Conservation (phyloP, 192 early-diverging fungal species). For the Cetraspora pellucida region DNA sequence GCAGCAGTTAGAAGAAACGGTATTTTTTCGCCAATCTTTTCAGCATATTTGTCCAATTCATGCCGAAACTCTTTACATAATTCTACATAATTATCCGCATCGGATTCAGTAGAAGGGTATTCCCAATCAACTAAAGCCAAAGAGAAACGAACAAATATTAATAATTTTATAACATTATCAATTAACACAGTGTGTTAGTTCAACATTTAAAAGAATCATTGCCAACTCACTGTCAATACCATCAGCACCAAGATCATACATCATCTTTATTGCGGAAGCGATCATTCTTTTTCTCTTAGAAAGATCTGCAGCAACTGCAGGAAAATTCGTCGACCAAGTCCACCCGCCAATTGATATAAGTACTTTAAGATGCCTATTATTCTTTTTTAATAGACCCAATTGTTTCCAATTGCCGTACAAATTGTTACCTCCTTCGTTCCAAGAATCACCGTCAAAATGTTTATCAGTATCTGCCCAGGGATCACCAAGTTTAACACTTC, state of each 20-base stretch:
- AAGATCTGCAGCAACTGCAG: conserved; percentile 56
- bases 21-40: conserved; percentile 39
- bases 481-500: conserved; percentile 70
- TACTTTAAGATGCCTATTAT: conserved; percentile 67
- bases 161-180: neutral
- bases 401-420: conserved; percentile 66
- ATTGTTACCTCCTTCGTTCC: conserved; percentile 56
- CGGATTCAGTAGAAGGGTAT: conserved; percentile 73
- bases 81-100: conserved; percentile 76
- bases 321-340: conserved; percentile 74
- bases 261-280: conserved; percentile 44
- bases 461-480: conserved; percentile 81
- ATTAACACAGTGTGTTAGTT: neutral
- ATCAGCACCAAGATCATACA: conserved; percentile 56
- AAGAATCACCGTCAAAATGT: conserved; percentile 54
- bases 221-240: conserved; percentile 53
- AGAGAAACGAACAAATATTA: neutral
- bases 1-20: conserved; percentile 68
- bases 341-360: conserved; percentile 80
- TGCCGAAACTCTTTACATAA: conserved; percentile 75
- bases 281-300: conserved; percentile 63
- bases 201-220: neutral
- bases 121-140: conserved; percentile 66
- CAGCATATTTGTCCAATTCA: conserved; percentile 61
- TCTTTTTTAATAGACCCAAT: conserved; percentile 66